Evolutionary conservation across 345 rosid genomes (phyloP).

Genomic region (Stellera chamaejasme): DNA sequence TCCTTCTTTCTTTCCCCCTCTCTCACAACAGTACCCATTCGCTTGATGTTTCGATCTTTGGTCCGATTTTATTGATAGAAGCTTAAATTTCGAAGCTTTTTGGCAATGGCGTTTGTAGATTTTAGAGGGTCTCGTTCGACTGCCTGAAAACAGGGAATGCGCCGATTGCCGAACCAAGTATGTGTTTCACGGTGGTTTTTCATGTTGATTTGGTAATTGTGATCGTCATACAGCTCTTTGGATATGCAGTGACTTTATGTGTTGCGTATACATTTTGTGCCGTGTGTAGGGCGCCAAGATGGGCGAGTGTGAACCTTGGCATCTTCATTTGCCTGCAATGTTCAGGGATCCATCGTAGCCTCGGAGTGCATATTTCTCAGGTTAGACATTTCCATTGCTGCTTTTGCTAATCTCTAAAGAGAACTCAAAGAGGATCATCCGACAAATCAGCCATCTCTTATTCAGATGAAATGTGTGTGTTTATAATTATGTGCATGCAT

Average conservation of each 20-base stretch:
- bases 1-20: constrained; percentile 2
- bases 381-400: constrained; percentile 12
- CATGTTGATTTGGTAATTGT: not conserved
- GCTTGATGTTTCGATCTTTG: not conserved
- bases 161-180: constrained; percentile 54
- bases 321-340: constrained; percentile 67
- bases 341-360: constrained; percentile 54
- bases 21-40: not conserved
- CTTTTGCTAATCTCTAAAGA: too few species aligned
- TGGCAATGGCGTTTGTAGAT: constrained; percentile 24
- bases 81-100: not conserved
- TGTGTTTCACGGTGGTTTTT: constrained; percentile 2
- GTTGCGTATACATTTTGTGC: too few species aligned
- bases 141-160: constrained; percentile 49
- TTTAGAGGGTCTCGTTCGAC: constrained; percentile 43
- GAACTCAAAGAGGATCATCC: not conserved
- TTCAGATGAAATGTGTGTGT: not conserved
- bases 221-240: not conserved
- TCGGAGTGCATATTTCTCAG: constrained; percentile 64
- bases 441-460: not conserved
- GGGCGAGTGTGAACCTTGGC: constrained; percentile 67
- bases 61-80: not conserved
- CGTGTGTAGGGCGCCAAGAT: constrained; percentile 40
- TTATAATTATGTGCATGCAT: not conserved
- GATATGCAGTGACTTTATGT: too few species aligned